Percentiles rank a stretch among this genome's conserved stretches.
These are phyloP conservation scores for Trebouxia sp. DNA, from an alignment of 139 green algal species.

Conservation along the genomic window DNA sequence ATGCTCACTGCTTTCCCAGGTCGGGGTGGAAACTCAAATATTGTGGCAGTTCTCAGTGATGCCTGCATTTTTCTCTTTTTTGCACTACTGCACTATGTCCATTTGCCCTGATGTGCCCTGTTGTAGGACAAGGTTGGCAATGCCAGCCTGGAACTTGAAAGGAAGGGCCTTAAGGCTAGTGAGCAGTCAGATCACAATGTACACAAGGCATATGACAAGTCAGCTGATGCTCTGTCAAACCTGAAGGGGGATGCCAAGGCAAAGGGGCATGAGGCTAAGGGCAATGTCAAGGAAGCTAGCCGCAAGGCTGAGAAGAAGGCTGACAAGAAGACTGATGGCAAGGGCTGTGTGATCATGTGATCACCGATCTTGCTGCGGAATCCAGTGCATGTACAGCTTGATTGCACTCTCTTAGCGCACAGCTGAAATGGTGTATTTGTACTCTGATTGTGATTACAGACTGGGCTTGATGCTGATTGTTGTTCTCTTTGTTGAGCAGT, in stretches of 20 bases:
- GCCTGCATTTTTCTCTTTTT: not conserved
- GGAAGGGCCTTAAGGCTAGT: constrained; percentile 20
- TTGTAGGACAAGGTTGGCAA: constrained; percentile 21
- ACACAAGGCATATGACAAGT: constrained; percentile 17
- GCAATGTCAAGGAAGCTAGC: constrained; percentile 27
- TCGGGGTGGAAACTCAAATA: not conserved
- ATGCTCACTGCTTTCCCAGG: not conserved
- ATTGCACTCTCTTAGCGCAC: not conserved
- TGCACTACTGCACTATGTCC: not conserved
- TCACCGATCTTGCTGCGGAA: not conserved
- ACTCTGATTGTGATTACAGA: too few species aligned
- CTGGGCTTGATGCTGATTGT: too few species aligned
- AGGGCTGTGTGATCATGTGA: constrained; percentile 27
- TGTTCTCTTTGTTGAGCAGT: too few species aligned
- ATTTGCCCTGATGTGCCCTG: not conserved
- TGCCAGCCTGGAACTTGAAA: constrained; percentile 21
- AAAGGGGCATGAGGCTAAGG: constrained; percentile 18
- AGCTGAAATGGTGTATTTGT: not conserved
- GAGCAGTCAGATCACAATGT: constrained; percentile 25
- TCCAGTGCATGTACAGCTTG: not conserved
- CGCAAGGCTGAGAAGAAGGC: constrained; percentile 17
- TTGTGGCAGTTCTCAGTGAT: not conserved
- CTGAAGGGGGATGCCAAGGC: constrained; percentile 2
- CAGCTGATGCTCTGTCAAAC: not conserved
- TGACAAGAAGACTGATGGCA: constrained; percentile 13